These are phyloP conservation scores for Suillus plorans DNA, from an alignment of 768 basidiomycete genomes.

Conservation along the genomic window DNA sequence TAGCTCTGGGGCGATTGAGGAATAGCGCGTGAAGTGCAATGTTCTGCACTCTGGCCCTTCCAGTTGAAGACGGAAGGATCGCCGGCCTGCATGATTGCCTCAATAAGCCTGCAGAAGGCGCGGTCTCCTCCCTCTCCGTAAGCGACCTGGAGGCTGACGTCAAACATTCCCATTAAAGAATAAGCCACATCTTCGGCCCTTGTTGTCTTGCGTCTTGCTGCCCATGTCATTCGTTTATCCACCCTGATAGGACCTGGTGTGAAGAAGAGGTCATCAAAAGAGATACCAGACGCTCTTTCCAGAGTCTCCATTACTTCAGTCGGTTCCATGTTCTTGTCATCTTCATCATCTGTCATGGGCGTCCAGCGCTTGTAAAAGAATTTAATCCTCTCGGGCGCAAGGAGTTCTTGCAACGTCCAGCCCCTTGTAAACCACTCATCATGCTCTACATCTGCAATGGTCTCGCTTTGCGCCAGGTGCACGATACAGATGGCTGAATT, in stretches of 20 bases:
- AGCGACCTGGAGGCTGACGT: constrained; percentile 12
- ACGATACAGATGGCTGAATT: background rate
- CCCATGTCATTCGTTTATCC: constrained; percentile 13
- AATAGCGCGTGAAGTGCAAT: background rate
- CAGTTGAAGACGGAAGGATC: constrained; percentile 10
- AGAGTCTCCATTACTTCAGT: background rate
- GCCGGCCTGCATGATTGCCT: constrained; percentile 8
- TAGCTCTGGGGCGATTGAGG: background rate
- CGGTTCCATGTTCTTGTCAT: background rate
- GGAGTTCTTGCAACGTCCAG: background rate
- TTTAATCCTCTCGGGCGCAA: background rate
- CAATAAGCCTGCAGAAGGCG: constrained; percentile 11
- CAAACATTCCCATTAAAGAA: constrained; percentile 16
- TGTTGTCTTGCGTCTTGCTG: constrained; percentile 17
- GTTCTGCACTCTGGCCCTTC: background rate
- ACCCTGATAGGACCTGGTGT: too few species aligned
- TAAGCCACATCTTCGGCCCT: constrained; percentile 18
- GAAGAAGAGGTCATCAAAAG: background rate
- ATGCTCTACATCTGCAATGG: background rate
- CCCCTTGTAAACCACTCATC: background rate
- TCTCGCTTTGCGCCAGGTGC: constrained; percentile 1
- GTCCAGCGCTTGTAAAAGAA: background rate
- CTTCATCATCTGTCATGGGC: background rate
- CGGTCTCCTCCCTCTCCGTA: constrained; percentile 18
- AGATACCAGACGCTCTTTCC: background rate